Percentiles rank a stretch among this genome's conserved stretches.
Evolutionary conservation across 2,329 filamentous ascomycete genomes (phyloP).

Genomic region (Neophaeococcomyces aloes): DNA sequence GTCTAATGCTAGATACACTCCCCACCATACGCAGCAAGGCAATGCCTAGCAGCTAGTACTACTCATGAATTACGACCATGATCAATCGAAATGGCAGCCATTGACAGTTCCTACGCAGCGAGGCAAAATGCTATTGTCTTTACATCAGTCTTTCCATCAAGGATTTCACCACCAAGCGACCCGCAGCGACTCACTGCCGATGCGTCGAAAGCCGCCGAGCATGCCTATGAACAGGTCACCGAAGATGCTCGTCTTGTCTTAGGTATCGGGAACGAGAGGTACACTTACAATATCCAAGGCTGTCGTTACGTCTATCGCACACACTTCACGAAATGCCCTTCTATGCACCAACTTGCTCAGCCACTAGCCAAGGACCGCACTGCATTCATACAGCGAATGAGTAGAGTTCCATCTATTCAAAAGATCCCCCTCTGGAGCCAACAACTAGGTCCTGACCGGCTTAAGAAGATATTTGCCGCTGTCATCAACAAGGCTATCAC

Average conservation of each 20-base stretch:
- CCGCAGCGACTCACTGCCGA: too few relatives aligned
- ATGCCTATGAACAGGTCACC: neutral
- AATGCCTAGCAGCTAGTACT: too few relatives aligned
- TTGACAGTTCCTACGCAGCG: too few relatives aligned
- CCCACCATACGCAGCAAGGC: too few relatives aligned
- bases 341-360: slow-evolving; percentile 9
- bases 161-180: too few relatives aligned
- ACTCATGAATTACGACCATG: too few relatives aligned
- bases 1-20: too few relatives aligned
- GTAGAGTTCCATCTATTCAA: slow-evolving; percentile 10
- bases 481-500: slow-evolving; percentile 49
- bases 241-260: neutral
- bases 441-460: slow-evolving; percentile 40
- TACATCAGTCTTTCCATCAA: too few relatives aligned
- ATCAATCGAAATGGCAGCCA: too few relatives aligned
- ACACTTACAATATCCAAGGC: neutral
- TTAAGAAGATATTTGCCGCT: slow-evolving; percentile 47
- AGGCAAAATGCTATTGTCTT: too few relatives aligned
- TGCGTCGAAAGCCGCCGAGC: too few relatives aligned
- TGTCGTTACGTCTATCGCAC: slow-evolving; percentile 10
- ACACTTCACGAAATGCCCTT: slow-evolving; percentile 12
- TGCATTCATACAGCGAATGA: slow-evolving; percentile 8
- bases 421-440: slow-evolving; percentile 11
- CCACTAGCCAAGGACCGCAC: slow-evolving; percentile 11
- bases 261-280: slow-evolving; percentile 1